Evolutionary conservation across 2,329 filamentous ascomycete species (phyloP), one percentile per base, ranked within the genome.

Genomic region (Dothideomycetes sp.): DNA sequence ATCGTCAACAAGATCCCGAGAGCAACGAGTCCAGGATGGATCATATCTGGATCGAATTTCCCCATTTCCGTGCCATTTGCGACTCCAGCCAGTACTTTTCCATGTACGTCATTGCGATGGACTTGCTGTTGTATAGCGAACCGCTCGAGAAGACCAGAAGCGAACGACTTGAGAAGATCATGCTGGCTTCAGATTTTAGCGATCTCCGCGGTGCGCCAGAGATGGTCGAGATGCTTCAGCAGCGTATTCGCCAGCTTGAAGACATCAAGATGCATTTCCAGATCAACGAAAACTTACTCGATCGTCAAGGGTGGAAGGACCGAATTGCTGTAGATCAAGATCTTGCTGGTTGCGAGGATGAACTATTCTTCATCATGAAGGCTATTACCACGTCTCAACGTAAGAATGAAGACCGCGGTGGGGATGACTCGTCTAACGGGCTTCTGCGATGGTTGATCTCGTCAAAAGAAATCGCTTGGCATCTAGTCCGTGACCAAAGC

Each of bases 351-450:
- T 95, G 86, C 53, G 91, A 96, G 58, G 91, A 98, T 53, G 93
- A 99, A 60, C 65, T 99, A 7, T 99, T 98, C 70, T 98, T 98
- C 65, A 84, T 98, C 69, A 96, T 98, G 91, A 96, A 98, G 54
- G 93, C 91, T 30, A 98, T 98, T 57, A 98, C 91, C 2, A 93
- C 87, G 3, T 93, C 89, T 4, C 91, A 98, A 61, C 74, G 87
- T 44, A 91, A 88, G 56, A 79, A 78, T 47, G 78, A 82, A 37
- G 86, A 94, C 44, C 75, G 74, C 34, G 62, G 63, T 29, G 59
- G 66, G 38, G 69, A 77, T 36, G 75, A 86, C 47, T 51, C 53
- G 24, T 81, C 79, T 41, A 88, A 77, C 44, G 87, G 87, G 4
- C 68, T 95, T 31, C 62, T 98, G 39, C 81, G 85, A 51, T 95